These are phyloP conservation scores for Ceratocystis smalleyi DNA, from an alignment of 2,329 filamentous ascomycete species.

Conservation along the genomic window DNA sequence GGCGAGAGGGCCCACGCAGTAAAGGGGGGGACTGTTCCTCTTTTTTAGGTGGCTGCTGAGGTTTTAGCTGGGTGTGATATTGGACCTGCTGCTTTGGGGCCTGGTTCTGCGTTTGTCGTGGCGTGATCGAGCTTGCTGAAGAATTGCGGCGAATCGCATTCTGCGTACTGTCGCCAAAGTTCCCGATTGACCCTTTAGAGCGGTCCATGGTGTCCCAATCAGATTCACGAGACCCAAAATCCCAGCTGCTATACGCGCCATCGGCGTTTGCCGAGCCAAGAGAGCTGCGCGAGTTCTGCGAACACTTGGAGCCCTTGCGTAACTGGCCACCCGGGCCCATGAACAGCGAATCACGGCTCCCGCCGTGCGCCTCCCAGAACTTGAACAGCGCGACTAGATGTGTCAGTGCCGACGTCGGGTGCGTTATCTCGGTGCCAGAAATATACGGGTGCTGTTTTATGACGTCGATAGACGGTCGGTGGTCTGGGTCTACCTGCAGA, in stretches of 20 bases:
- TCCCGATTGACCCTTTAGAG: not conserved
- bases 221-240: slow-evolving; percentile 9
- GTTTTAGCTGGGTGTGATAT: not conserved
- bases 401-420: slow-evolving; percentile 48
- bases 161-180: not conserved
- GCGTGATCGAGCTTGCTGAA: not conserved
- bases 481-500: slow-evolving; percentile 50
- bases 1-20: not conserved
- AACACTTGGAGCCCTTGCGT: slow-evolving; percentile 9
- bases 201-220: not conserved
- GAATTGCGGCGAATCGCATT: not conserved
- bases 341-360: slow-evolving; percentile 51
- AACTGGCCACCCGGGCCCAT: slow-evolving; percentile 6
- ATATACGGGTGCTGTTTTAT: slow-evolving; percentile 58
- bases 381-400: slow-evolving; percentile 57
- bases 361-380: slow-evolving; percentile 60
- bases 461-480: slow-evolving; percentile 53
- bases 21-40: not conserved
- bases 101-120: not conserved
- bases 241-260: slow-evolving; percentile 11
- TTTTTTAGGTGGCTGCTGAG: not conserved
- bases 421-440: slow-evolving; percentile 41
- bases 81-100: not conserved
- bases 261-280: slow-evolving; percentile 28
- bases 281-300: slow-evolving; percentile 30